Conservation (phyloP, 1,284 basidiomycete genomes). For the Ceratobasidium papillatum region DNA sequence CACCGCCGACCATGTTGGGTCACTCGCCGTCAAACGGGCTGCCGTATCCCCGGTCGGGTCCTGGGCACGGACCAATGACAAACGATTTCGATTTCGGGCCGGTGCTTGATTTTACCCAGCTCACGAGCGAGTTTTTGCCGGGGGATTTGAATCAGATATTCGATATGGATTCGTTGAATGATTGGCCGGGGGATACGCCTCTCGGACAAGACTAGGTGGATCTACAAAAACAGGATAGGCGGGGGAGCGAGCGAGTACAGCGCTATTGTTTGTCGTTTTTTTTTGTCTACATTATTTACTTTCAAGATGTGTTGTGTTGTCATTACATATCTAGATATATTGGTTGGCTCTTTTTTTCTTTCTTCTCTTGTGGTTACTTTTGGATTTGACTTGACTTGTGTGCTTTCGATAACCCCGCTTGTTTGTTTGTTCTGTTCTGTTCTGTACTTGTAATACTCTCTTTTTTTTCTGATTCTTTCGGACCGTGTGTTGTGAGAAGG, state of each 20-base stretch:
- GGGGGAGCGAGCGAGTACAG: background rate
- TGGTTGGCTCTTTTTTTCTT: conserved; percentile 2
- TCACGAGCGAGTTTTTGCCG: conserved; percentile 32
- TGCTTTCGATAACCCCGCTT: conserved; percentile 30
- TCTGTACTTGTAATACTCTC: conserved; percentile 36
- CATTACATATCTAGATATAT: conserved; percentile 25
- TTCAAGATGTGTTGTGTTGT: conserved; percentile 15
- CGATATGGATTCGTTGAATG: conserved; percentile 4
- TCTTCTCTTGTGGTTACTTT: background rate
- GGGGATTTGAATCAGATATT: conserved; percentile 9
- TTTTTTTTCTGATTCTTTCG: conserved; percentile 11
- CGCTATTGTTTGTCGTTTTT: too few species aligned
- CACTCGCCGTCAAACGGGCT: conserved; percentile 38
- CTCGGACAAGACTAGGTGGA: background rate
- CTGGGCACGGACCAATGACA: background rate
- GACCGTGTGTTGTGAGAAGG: background rate
- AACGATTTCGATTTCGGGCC: conserved; percentile 25
- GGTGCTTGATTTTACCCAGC: conserved; percentile 3
- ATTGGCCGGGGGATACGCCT: conserved; percentile 32
- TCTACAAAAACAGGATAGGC: background rate
- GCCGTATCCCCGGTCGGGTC: background rate
- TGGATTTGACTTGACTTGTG: conserved; percentile 1
- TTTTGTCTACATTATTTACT: conserved; percentile 37
- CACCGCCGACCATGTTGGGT: conserved; percentile 6
- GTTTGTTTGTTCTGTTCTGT: background rate